Percentiles rank a stretch among this genome's conserved stretches.
Conservation (phyloP, 441 rosid genomes). For the Lepidium campestre region DNA sequence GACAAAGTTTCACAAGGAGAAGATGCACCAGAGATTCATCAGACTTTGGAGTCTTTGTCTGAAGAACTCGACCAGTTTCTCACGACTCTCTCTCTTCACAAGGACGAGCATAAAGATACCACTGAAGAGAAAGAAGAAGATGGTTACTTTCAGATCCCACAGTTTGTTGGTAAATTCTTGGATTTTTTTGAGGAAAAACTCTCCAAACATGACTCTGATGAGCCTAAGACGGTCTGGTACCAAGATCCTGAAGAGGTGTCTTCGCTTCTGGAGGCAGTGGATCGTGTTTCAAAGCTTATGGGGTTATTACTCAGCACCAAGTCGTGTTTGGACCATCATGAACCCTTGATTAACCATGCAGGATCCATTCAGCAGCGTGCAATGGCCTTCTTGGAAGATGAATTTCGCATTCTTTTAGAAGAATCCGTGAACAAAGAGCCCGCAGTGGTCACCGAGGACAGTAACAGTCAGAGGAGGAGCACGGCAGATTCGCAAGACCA, state of each 20-base stretch:
- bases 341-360: constrained; percentile 47
- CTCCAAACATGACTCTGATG: constrained; percentile 34
- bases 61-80: constrained; percentile 51
- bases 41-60: constrained; percentile 39
- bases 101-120: constrained; percentile 12
- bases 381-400: constrained; percentile 66
- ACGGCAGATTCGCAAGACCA: constrained; percentile 23
- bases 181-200: constrained; percentile 50
- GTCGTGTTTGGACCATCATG: constrained; percentile 33
- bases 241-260: constrained; percentile 35
- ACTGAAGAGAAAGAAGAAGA: constrained; percentile 14
- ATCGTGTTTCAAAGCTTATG: constrained; percentile 47
- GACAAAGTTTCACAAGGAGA: constrained; percentile 20
- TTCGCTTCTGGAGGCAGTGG: constrained; percentile 41
- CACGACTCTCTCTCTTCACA: constrained; percentile 27
- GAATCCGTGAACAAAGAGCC: constrained; percentile 27
- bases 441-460: background rate
- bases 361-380: constrained; percentile 59
- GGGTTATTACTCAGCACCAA: constrained; percentile 22
- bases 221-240: constrained; percentile 35
- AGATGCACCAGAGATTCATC: constrained; percentile 19
- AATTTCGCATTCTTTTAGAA: constrained; percentile 56
- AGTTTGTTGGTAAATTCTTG: constrained; percentile 48
- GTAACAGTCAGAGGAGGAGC: constrained; percentile 22
- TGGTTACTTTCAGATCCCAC: constrained; percentile 36